Percentiles rank a stretch among this genome's conserved stretches.
phyloP scores from a whole-genome alignment of 78 protist species.

The Chrysochromulina parva region DNA sequence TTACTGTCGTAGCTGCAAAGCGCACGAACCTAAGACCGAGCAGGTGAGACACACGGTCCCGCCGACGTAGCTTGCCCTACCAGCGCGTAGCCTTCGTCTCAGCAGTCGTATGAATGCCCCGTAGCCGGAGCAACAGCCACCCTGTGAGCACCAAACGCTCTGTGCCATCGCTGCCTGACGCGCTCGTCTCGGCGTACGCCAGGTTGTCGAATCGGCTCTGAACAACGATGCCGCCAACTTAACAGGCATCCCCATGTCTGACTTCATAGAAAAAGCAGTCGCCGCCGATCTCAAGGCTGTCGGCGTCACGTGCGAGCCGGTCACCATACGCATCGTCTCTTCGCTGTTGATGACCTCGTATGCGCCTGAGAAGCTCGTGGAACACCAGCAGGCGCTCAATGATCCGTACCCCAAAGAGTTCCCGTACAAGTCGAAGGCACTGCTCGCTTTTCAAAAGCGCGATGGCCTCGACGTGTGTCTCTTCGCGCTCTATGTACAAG shows the following conservation, averaged over 20 bases:
- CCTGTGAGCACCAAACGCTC: too few relatives aligned
- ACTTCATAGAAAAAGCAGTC: background rate
- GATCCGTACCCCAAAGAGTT: background rate
- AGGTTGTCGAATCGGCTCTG: background rate
- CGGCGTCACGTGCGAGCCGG: background rate
- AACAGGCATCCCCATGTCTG: background rate
- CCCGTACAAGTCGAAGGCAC: constrained; percentile 6
- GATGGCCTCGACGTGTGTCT: constrained; percentile 9
- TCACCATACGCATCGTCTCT: background rate
- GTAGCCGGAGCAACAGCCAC: too few relatives aligned
- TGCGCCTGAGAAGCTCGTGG: background rate
- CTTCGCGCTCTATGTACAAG: constrained; percentile 15
- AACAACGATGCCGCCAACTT: background rate
- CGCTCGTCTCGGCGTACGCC: too few relatives aligned
- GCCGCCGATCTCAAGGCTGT: background rate
- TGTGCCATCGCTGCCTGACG: too few relatives aligned
- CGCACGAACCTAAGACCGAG: background rate
- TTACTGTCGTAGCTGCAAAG: background rate
- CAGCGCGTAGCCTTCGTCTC: too few relatives aligned
- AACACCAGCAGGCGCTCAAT: background rate
- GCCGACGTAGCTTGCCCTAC: too few relatives aligned
- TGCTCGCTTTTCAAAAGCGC: constrained; percentile 1
- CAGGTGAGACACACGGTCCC: too few relatives aligned
- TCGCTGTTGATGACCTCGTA: background rate
- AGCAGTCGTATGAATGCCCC: too few relatives aligned